phyloP scores from a whole-genome alignment of 164 flowering plant genomes.

The Annona cherimola region DNA sequence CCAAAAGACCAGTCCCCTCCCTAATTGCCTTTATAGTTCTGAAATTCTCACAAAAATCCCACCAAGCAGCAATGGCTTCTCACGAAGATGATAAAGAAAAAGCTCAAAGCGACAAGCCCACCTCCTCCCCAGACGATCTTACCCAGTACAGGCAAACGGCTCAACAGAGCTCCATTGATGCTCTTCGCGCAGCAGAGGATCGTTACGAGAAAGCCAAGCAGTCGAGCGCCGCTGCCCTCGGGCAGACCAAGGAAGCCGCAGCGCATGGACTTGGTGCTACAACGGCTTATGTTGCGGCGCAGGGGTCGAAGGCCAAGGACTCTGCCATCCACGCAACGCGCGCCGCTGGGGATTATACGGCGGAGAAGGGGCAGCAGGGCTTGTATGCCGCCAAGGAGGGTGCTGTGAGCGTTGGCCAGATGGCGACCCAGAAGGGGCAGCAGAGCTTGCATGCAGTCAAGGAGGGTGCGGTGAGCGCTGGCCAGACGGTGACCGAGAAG shows the following conservation, averaged over 20 bases:
- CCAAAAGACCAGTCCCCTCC: not conserved
- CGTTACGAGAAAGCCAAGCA: conserved; percentile 28
- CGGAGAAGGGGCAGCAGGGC: conserved; percentile 10
- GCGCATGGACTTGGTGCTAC: conserved; percentile 16
- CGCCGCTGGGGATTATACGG: conserved; percentile 10
- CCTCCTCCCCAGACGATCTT: conserved; percentile 30
- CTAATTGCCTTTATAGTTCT: not conserved
- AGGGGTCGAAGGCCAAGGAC: conserved; percentile 26
- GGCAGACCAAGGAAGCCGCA: conserved; percentile 8
- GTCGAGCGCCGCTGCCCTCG: conserved; percentile 1
- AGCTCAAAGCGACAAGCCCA: not conserved
- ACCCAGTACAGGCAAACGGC: conserved; percentile 33
- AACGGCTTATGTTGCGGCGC: conserved; percentile 8
- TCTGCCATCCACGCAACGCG: conserved; percentile 5
- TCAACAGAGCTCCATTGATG: conserved; percentile 54
- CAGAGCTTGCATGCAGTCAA: conserved; percentile 12
- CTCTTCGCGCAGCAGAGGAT: conserved; percentile 47
- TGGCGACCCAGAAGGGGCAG: not conserved
- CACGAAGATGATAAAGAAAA: not conserved
- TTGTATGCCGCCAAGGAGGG: not conserved
- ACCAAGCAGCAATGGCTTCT: not conserved
- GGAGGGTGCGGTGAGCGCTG: conserved; percentile 11
- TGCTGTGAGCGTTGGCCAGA: not conserved
- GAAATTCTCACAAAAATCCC: not conserved
- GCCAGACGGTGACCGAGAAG: conserved; percentile 13